Percentiles rank a stretch among this genome's conserved stretches.
Evolutionary conservation across 2,329 filamentous ascomycete genomes (phyloP).

Genomic region (Aspergillus eucalypticola): DNA sequence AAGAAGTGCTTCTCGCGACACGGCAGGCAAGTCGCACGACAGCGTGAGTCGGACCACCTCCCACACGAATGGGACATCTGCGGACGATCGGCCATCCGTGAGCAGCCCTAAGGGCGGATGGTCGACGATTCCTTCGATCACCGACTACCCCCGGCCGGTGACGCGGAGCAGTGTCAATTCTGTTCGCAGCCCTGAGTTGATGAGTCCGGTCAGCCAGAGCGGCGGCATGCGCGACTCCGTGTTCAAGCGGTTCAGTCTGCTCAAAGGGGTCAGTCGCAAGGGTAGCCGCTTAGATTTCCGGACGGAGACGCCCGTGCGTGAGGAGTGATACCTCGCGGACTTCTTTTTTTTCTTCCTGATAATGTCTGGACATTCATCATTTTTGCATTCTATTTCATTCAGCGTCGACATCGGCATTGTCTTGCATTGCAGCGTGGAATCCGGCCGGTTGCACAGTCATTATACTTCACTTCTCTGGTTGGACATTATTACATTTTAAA

Average conservation of each 20-base stretch:
- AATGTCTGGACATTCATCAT: conserved; percentile 29
- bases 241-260: conserved; percentile 74
- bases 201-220: conserved; percentile 31
- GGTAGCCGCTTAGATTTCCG: conserved; percentile 56
- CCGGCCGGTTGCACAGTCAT: conserved; percentile 9
- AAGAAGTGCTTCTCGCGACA: conserved; percentile 32
- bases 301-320: conserved; percentile 32
- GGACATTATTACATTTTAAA: conserved; percentile 7
- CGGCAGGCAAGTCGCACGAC: conserved; percentile 29
- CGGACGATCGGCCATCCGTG: conserved; percentile 20
- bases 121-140: conserved; percentile 38
- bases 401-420: conserved; percentile 7
- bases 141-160: conserved; percentile 36
- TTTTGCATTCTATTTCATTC: conserved; percentile 11
- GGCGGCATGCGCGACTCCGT: conserved; percentile 60
- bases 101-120: conserved; percentile 31
- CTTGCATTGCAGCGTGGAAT: conserved; percentile 22
- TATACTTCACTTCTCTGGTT: conserved; percentile 11
- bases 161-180: conserved; percentile 32
- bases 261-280: conserved; percentile 71
- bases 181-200: conserved; percentile 20
- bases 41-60: conserved; percentile 32
- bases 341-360: conserved; percentile 20
- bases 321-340: conserved; percentile 36
- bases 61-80: conserved; percentile 25